Base-by-base conservation (phyloP, 345 rosid genomes). In the Populus alba region DNA sequence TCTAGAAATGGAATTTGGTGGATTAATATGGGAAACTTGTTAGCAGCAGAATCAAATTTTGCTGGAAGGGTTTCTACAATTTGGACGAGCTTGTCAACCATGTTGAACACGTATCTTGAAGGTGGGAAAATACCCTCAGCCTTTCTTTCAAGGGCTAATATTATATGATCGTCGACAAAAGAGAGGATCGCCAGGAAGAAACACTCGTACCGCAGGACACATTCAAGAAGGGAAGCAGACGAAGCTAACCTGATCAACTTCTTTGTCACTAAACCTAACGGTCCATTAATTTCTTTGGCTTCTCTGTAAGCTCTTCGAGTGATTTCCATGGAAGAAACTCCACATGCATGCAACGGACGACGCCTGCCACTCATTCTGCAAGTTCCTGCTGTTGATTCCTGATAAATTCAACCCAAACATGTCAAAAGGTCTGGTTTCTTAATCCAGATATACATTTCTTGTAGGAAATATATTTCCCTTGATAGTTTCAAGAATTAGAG, bases 331-430 rank as follows among this genome's bases (percentile, higher is more conserved):
- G 86, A 70, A 5, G 85, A 86, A 67, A 75, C 81, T 35, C 84
- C 86, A 74, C 87, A 87, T 1, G 96, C 87, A 68, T 89, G 89
- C 84, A 95, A 82, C 23, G 94, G 98, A 23, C 87, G 89, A 17
- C 83, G 85, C 70, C 90, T 72, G 25, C 75, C 62, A 74, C 70
- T 81, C 87, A 78, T 84, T 33, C 68, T 45, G 39, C 47, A 13
- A 39, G 22, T 63, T 49, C 53, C 68, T 18, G 75, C 41, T 25
- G 70, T 37, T 61, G 84, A 68, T 61, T 68, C 81, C 84, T 81
- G 81, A 45, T 18, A 57, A 57, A 57, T 57, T 57, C 63, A 57
- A n/a, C 7, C 63, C 29, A 57, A n/a, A 57, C 27, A 57, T n/a
- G 29, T 57, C 63, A 8, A 17, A 18, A 18, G 61, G 38, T 25